Evolutionary conservation across 2,329 filamentous ascomycete genomes (phyloP), one percentile per base, ranked within the genome.

Genomic region (Fusarium burgessii): DNA sequence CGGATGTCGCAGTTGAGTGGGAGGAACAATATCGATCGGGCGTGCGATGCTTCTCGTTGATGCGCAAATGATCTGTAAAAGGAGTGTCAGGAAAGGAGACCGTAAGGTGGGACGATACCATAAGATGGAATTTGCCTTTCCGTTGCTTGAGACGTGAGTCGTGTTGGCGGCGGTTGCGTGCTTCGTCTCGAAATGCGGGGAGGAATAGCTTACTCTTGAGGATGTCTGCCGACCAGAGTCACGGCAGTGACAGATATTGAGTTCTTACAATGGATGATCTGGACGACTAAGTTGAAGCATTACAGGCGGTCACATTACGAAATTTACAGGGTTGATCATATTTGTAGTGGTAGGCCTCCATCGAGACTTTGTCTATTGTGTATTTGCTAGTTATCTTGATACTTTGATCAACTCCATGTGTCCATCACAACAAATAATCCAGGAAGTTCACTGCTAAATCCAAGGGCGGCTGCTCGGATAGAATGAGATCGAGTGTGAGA

Each of bases 1-100:
- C 2, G 9, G 2, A 2, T 35, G 15, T 0, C 7, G 10, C 6
- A 33, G 13, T n/a, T 2, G 7, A 10, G n/a, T 8, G 1, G 15
- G 11, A 1, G 2, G 5, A 18, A 6, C 23, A 2, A 7, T 23
- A 5, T 5, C 23, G 17, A 6, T 3, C 23, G 3, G 7, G 15
- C 2, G 23, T 3, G 4, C 10, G 20, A 7, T 9, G 20, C 12
- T 1, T 9, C 10, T 49, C 0, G 17, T 14, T 2, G 11, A 2
- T 18, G 11, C 4, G 23, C 11, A 7, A 15, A 18, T 49, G 14
- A 18, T 18, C 15, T 49, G 6, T 1, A 2, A 10, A 18, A 17
- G 8, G 18, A 14, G 0, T 10, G 3, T 35, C 1, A 23, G 15
- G 7, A 23, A 23, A 23, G 23, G 23, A 5, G 23, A 23, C 23